A percentile compares a stretch with the other conserved stretches of the same genome.
Evolutionary conservation across 2,329 filamentous ascomycete genomes (phyloP).

Genomic region (Teratosphaeriaceae sp.): DNA sequence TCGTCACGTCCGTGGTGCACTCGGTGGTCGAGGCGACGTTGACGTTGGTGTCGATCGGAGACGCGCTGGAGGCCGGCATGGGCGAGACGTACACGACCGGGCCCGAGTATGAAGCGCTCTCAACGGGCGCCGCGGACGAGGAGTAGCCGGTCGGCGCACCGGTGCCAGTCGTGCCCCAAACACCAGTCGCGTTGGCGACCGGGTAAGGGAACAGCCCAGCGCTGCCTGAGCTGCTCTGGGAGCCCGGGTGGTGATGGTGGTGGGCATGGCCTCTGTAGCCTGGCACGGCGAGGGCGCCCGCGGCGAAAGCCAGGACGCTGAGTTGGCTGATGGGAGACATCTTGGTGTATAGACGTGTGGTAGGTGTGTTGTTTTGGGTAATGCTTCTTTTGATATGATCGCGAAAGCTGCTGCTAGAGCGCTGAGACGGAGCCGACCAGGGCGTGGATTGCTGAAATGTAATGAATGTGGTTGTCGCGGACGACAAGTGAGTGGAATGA

Average conservation of each 20-base stretch:
- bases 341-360: constrained; percentile 11
- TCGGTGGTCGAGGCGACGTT: constrained; percentile 4
- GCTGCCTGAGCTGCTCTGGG: constrained; percentile 20
- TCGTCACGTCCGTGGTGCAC: constrained; percentile 8
- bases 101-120: constrained; percentile 6
- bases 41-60: not conserved
- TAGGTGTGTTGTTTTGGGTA: constrained; percentile 13
- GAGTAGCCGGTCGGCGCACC: constrained; percentile 5
- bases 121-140: no score
- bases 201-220: constrained; percentile 24
- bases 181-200: constrained; percentile 21
- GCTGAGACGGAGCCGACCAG: constrained; percentile 35
- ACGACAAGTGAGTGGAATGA: constrained; percentile 33
- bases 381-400: constrained; percentile 6
- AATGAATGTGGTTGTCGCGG: constrained; percentile 31
- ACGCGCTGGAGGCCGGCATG: not conserved
- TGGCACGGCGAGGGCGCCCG: constrained; percentile 33
- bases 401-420: constrained; percentile 34
- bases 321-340: constrained; percentile 33
- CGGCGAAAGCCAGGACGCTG: constrained; percentile 38
- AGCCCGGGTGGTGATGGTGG: constrained; percentile 26
- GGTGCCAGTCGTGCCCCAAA: constrained; percentile 20
- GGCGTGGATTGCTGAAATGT: constrained; percentile 33
- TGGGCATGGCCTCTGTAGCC: constrained; percentile 11
- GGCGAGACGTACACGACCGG: constrained; percentile 18